Conservation (phyloP, 192 early-diverging fungal genomes). For the Coemansia sp. region DNA sequence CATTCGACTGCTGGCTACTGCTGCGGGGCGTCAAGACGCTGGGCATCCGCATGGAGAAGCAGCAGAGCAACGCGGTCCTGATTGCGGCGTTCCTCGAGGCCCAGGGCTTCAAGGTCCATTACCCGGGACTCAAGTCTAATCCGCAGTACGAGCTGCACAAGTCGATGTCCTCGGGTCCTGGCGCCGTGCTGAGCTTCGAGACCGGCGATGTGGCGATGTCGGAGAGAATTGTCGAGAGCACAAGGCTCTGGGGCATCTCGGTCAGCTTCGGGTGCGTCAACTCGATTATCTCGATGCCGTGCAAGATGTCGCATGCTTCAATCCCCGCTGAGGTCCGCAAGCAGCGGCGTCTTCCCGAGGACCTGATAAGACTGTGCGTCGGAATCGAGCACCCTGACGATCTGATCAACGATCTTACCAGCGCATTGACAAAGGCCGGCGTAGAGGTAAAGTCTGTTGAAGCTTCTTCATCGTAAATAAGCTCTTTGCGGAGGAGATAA, state of each 20-base stretch:
- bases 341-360: constrained; percentile 90
- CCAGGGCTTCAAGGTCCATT: constrained; percentile 82
- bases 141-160: constrained; percentile 83
- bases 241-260: constrained; percentile 85
- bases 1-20: constrained; percentile 92
- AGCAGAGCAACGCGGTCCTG: constrained; percentile 77
- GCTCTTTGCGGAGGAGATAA: neutral
- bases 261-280: constrained; percentile 99
- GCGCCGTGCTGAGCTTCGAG: constrained; percentile 93
- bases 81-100: constrained; percentile 83
- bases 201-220: constrained; percentile 81
- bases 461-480: too few species aligned
- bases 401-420: constrained; percentile 82
- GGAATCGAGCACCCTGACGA: constrained; percentile 96
- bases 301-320: constrained; percentile 95
- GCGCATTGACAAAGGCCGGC: constrained; percentile 68
- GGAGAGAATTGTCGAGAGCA: constrained; percentile 79
- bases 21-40: constrained; percentile 95
- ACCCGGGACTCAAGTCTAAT: constrained; percentile 81
- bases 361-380: constrained; percentile 92
- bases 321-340: constrained; percentile 89
- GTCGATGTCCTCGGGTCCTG: constrained; percentile 77
- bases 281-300: constrained; percentile 97
- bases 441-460: constrained; percentile 29
- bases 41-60: constrained; percentile 93